These are phyloP conservation scores for Filobasidium wieringae DNA, from an alignment of 768 basidiomycete species.

Conservation along the genomic window DNA sequence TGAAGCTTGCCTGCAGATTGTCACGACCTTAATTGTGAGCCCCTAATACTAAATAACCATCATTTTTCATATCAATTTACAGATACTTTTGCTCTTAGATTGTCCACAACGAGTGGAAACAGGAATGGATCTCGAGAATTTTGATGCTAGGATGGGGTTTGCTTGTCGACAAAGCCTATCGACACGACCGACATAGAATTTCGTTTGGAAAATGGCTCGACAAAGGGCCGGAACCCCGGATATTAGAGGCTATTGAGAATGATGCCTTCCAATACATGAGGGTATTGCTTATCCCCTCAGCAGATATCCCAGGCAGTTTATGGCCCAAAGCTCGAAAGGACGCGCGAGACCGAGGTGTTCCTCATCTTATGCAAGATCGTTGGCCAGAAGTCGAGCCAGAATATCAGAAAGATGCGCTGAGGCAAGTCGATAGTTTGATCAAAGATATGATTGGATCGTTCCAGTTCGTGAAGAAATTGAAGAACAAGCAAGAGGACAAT, in stretches of 20 bases:
- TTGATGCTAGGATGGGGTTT: conserved; percentile 6
- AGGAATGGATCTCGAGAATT: conserved; percentile 8
- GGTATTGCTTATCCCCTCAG: conserved; percentile 5
- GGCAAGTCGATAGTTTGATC: conserved; percentile 8
- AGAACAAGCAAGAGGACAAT: conserved; percentile 11
- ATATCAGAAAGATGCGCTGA: conserved; percentile 7
- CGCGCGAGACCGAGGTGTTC: background rate
- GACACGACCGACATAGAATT: conserved; percentile 1
- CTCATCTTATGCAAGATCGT: background rate
- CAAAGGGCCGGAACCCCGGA: background rate
- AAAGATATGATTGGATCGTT: conserved; percentile 6
- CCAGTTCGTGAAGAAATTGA: conserved; percentile 9
- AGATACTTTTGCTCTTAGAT: background rate
- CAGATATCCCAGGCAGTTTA: background rate
- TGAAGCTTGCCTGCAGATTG: conserved; percentile 3
- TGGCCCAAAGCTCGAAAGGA: conserved; percentile 1
- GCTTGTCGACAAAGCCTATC: conserved; percentile 10
- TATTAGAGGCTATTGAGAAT: conserved; percentile 2
- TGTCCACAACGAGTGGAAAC: conserved; percentile 6
- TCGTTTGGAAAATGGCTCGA: conserved; percentile 1
- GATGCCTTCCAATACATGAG: conserved; percentile 9
- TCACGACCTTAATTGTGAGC: conserved; percentile 9
- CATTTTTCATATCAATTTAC: background rate
- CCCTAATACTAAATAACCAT: background rate
- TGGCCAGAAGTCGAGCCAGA: conserved; percentile 14